A percentile compares a stretch with the other conserved stretches of the same genome.
Evolutionary conservation across 2,329 filamentous ascomycete genomes (phyloP).

Genomic region (Periconia sp.): DNA sequence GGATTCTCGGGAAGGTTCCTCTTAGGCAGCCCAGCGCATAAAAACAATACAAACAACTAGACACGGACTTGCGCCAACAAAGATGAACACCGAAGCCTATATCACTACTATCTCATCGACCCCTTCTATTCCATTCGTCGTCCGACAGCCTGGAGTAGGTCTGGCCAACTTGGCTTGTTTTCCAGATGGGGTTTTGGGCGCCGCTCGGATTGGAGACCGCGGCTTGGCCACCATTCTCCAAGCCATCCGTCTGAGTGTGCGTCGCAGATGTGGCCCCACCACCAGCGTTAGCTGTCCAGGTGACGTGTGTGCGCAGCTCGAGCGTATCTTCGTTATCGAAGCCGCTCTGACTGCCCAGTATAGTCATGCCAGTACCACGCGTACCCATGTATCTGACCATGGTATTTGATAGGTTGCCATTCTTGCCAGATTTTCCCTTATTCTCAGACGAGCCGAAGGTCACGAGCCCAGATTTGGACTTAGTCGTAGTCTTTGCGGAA

Average conservation of each 20-base stretch:
- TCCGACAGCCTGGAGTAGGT: conserved; percentile 1
- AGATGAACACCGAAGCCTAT: neutral
- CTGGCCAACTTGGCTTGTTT: neutral
- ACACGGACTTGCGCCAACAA: neutral
- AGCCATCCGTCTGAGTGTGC: neutral
- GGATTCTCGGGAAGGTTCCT: neutral
- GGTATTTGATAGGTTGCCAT: neutral
- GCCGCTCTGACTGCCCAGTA: neutral
- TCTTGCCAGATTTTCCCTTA: neutral
- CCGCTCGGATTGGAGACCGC: neutral
- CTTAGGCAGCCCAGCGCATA: neutral
- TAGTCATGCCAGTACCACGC: conserved; percentile 1
- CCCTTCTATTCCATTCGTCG: conserved; percentile 1
- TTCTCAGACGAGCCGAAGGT: conserved; percentile 1
- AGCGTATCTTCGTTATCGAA: conserved; percentile 1
- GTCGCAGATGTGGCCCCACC: neutral
- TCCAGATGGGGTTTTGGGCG: neutral
- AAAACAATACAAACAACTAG: neutral
- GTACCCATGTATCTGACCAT: conserved; percentile 3
- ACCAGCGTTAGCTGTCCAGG: neutral
- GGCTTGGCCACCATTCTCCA: neutral
- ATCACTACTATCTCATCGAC: neutral
- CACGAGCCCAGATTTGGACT: conserved; percentile 2
- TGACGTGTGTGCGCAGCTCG: neutral
- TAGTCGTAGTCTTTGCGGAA: neutral